Base-by-base conservation (phyloP, 306 rosid genomes). In the Quercus bicolor region DNA sequence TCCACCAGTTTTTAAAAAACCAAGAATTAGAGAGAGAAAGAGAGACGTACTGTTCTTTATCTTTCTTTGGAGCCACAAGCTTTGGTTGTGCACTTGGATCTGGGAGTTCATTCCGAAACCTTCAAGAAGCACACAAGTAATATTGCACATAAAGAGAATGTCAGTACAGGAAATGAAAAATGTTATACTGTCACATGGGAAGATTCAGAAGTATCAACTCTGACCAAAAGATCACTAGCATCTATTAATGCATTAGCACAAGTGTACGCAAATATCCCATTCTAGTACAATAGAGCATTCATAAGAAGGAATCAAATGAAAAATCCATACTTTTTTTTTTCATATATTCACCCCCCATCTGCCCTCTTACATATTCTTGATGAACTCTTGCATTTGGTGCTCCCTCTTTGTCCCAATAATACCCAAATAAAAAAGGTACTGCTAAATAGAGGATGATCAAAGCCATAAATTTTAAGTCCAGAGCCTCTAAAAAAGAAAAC, bases 31-130 rank as follows among this genome's bases (percentile, higher is more conserved):
- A 34, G 70, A 55, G 37, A 60, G 75, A 23, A 76, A 64, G 75
- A 71, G 80, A 81, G 14, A 84, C 98, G 18, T 95, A 93, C 99
- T 89, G 97, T 78, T 95, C 98, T 82, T 87, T 91, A 55, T 95
- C 99, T 77, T 87, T 95, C 89, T 86, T 89, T 87, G 89, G 74
- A 3, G 98, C 86, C 98, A 91, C 88, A 51, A 95, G 97, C 91
- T 95, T 95, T 18, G 99, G 99, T 78, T 95, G 99, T 72, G 99
- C 99, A 87, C 97, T 89, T 56, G 94, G 94, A 86, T 95, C 99
- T 20, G 98, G 99, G 79, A 95, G 99, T 79, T 95, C 99, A 83
- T 93, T 95, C 68, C 99, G 96, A 81, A 95, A 95, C 73, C 99
- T 95, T 78, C 31, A 76, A 80, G 66, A 53, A 77, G 82, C 84